Conservation (phyloP, 106 monocot species). For the Dioscorea dumetorum region DNA sequence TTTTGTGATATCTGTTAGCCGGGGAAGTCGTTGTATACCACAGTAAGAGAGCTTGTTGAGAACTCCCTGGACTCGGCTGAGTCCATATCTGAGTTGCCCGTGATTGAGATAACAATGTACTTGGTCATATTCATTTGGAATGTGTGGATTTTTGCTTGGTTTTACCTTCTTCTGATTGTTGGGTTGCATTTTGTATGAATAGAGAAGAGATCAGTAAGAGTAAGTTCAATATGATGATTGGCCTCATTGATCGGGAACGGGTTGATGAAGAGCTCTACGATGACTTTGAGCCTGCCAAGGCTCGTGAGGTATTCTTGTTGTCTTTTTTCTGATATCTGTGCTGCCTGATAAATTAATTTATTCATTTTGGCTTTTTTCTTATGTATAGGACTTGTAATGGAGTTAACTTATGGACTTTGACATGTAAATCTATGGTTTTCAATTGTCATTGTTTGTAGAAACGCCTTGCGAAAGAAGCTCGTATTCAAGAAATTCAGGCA, state of each 20-base stretch:
- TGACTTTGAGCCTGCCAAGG: conserved; percentile 92
- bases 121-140: background rate
- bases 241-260: conserved; percentile 81
- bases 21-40: conserved; percentile 92
- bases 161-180: conserved; percentile 9
- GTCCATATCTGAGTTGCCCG: conserved; percentile 86
- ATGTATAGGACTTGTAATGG: too few species aligned
- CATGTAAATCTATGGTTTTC: background rate
- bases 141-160: background rate
- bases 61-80: conserved; percentile 96
- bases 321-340: background rate
- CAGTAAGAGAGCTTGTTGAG: conserved; percentile 87
- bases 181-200: background rate
- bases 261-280: conserved; percentile 84
- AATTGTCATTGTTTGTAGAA: conserved; percentile 32
- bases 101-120: conserved; percentile 81
- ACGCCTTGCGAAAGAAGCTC: conserved; percentile 84
- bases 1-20: conserved; percentile 31
- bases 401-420: too few species aligned
- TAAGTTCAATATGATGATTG: conserved; percentile 95
- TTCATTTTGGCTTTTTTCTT: too few species aligned
- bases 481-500: conserved; percentile 72
- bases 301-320: conserved; percentile 72
- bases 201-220: conserved; percentile 91
- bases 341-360: too few species aligned